Evolutionary conservation across 2,329 filamentous ascomycete species (phyloP), one percentile per base, ranked within the genome.

Genomic region (Aspergillus flavus): DNA sequence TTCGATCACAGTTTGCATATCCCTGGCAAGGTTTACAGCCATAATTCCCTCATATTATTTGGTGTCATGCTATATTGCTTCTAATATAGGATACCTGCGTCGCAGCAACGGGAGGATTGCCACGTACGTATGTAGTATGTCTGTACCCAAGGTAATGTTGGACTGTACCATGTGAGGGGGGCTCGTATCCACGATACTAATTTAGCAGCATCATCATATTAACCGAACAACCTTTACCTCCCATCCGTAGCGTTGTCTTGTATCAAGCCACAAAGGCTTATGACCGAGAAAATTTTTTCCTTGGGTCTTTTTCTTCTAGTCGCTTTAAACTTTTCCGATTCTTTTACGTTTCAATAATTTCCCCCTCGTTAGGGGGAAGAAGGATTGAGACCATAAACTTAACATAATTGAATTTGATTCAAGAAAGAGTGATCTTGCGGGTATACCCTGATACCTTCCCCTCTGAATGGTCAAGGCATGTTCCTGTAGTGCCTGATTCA

Each of bases 221-320:
- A 55, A 26, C 52, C 52, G 52, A 55, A 55, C 12, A 21, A 55
- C 21, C 6, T 55, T 26, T 32, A 6, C 12, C 32, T 39, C n/a
- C 28, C 6, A 34, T 11, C 52, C 30, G 34, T 36, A 21, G 32
- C 26, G 11, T 16, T 28, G 52, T 55, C 52, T 55, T 55, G 52
- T 39, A 55, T 55, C 21, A 39, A 55, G 52, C 52, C 52, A 55
- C 52, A 55, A 54, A 39, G 32, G 52, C 52, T 55, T 55, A 55
- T 55, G 30, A 23, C 10, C 9, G 26, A 28, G 11, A 55, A 55
- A 55, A 39, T 21, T 36, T 39, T 23, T 55, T 39, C 16, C 26
- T 39, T 41, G 9, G 30, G n/a, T 16, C 19, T 5, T n/a, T 16
- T 23, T 9, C 32, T 11, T 11, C 14, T 16, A 36, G 6, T 36